Evolutionary conservation across 78 protist genomes (phyloP), one percentile per base, ranked within the genome.

Genomic region (Chrysochromulina tobinii): DNA sequence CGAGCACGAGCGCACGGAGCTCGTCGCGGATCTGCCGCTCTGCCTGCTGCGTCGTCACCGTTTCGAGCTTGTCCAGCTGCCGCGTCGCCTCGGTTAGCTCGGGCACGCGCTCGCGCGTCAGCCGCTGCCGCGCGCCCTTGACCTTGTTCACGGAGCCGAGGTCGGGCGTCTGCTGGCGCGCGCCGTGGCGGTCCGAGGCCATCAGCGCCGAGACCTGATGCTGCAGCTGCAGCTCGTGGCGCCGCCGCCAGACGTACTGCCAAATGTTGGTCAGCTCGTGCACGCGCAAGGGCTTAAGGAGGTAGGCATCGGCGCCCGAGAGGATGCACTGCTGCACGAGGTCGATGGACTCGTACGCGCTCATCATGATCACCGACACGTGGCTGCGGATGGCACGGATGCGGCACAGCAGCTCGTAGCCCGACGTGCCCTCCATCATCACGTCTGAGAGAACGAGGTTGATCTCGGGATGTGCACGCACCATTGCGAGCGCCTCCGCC

Each of bases 171-270:
- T 20, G 72, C 25, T 3, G 27, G 72, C 64, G 64, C 64, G 64
- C 8, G 64, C 8, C n/a, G 23, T 64, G 17, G 38, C 6, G 73
- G 17, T 66, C 23, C 38, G n/a, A 7, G 73, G 9, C 11, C 38
- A 66, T 1, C 38, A 66, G 73, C 73, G 18, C 73, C 21, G 25
- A 4, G 54, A 38, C 53, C 54, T n/a, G 51, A 11, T 25, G 9
- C 53, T 5, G 14, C 54, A 69, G 48, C 53, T 27, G 20, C 58
- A 1, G 50, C 87, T 54, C 64, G 87, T 54, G 87, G 18, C 87
- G n/a, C 21, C 87, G 61, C 3, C 87, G 87, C 87, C 87, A 79
- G 38, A 54, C 87, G 87, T 79, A 79, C 38, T 21, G 85, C 85
- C 61, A 50, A 61, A 50, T 50, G 38, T 50, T 53, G 59, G 61